Base-by-base conservation (phyloP, 495 filamentous ascomycete species). In the Pyronema domesticum region DNA sequence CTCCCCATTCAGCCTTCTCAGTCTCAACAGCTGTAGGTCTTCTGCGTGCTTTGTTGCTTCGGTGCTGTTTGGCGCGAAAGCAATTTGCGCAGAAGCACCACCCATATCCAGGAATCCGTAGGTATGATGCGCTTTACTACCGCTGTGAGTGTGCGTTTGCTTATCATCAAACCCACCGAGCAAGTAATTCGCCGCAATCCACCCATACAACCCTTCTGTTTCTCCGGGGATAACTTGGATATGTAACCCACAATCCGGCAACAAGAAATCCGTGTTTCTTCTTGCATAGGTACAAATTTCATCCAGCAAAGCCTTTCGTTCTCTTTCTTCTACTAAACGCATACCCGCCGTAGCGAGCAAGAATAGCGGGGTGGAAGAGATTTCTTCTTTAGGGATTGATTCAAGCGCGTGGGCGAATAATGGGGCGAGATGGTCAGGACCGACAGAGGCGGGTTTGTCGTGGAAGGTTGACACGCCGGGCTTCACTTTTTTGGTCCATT, bases 31-130 rank as follows among this genome's bases (percentile, higher is more conserved):
- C 54, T 83, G 94, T 44, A 99, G 72, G 65, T 96, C 88, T 54
- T 95, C 79, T 1, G 84, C 82, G 66, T 99, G 91, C 58, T 89
- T 93, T 58, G 81, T 74, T 6, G 86, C 81, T 63, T 96, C 91
- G 0, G 91, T 99, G 10, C 76, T 69, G 67, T 99, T 99, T 0
- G 91, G 91, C 8, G 89, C 87, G 67, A 99, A 99, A 6, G 91
- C 91, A 60, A 99, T 95, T 66, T 96, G 91, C 15, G 91, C 88
- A 0, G 89, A 95, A 14, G 91, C 91, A 14, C 91, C 91, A 23
- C 91, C 91, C 91, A 99, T 96, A 66, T 99, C 91, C 51, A 99
- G 68, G 65, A 99, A 99, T 0, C 91, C 91, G 67, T 96, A 99
- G 0, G 91, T 99, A 62, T 91, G 84, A 60, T 96, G 91, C 19